Conservation (phyloP, 2,329 filamentous ascomycete species). For the Beauveria scarabaeidicola region DNA sequence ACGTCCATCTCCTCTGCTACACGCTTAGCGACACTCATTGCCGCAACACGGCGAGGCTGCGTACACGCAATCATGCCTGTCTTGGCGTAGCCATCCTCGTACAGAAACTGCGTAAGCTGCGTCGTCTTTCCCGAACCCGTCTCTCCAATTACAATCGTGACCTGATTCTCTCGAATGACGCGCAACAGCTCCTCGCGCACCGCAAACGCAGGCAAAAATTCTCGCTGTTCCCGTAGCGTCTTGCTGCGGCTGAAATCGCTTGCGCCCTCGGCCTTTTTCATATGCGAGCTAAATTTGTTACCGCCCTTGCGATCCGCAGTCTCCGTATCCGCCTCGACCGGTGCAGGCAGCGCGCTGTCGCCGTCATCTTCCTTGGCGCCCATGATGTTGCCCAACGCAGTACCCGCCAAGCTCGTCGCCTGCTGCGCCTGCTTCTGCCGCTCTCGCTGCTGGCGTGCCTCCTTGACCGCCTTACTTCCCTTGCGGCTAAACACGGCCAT, state of each 20-base stretch:
- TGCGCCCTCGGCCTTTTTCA: conserved; percentile 78
- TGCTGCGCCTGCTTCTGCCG: conserved; percentile 90
- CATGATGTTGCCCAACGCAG: conserved; percentile 88
- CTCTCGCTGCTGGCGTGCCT: conserved; percentile 85
- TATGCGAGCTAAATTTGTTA: conserved; percentile 79
- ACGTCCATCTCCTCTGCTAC: conserved; percentile 99
- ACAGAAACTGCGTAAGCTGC: conserved; percentile 89
- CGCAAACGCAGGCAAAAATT: conserved; percentile 91
- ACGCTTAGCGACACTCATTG: conserved; percentile 98
- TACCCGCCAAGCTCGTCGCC: conserved; percentile 87
- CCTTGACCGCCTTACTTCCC: conserved; percentile 86
- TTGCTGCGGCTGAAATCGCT: conserved; percentile 93
- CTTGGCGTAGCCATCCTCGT: conserved; percentile 89
- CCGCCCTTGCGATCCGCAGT: conserved; percentile 37
- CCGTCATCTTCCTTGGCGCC: conserved; percentile 89
- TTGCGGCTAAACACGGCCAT: conserved; percentile 98
- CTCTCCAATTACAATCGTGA: conserved; percentile 92
- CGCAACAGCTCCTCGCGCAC: conserved; percentile 87
- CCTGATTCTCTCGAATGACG: conserved; percentile 93
- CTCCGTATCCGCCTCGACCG: conserved; percentile 59
- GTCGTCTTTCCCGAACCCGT: conserved; percentile 98
- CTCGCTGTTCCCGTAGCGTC: conserved; percentile 78
- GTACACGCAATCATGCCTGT: conserved; percentile 91
- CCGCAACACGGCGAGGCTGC: conserved; percentile 89
- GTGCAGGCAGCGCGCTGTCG: conserved; percentile 75